Base-by-base conservation (phyloP, 805 yeast genomes). In the Lipomyces spencermartinsiae region DNA sequence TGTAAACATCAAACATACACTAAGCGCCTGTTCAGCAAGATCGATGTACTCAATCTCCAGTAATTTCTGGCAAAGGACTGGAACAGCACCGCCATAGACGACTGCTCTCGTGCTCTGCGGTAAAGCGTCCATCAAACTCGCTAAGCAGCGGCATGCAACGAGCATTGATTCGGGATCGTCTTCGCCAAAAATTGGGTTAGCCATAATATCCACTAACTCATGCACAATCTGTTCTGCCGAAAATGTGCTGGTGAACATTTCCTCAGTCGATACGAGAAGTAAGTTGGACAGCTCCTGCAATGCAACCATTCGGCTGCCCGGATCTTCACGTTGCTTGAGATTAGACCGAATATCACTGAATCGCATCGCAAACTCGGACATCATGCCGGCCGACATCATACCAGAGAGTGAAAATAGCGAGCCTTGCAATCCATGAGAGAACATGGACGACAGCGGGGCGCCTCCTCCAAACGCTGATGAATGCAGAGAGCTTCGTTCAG, bases 11-110 rank as follows among this genome's bases (percentile, higher is more conserved):
- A 4, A 25, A 58, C 75, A 79, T 0, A 93, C 87, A 74, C 89
- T 93, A 54, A 93, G 79, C 0, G 93, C 92, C 78, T 93, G 97
- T 76, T 94, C 99, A 0, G 97, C 97, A 63, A 94, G 81, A 76
- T 94, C 99, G 63, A 94, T 93, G 75, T 86, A 93, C 64, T 88
- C 87, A 19, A 94, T 89, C 70, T 92, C 96, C 66, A 85, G 74
- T 49, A 95, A 78, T 69, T 90, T 90, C 5, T 82, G 80, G 71
- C 89, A 86, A 33, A 95, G 81, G 0, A 86, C 87, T 57, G 87
- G 88, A 7, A 93, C 84, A 0, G 89, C 89, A 53, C 89, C 89
- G 19, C 86, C 86, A 25, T 84, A 81, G 1, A 92, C 88, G 2
- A 92, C 88, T 46, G 83, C 85, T 62, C 84, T 83, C 6, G 88